Evolutionary conservation across 306 rosid species (phyloP).

Genomic region (Comarum palustre): DNA sequence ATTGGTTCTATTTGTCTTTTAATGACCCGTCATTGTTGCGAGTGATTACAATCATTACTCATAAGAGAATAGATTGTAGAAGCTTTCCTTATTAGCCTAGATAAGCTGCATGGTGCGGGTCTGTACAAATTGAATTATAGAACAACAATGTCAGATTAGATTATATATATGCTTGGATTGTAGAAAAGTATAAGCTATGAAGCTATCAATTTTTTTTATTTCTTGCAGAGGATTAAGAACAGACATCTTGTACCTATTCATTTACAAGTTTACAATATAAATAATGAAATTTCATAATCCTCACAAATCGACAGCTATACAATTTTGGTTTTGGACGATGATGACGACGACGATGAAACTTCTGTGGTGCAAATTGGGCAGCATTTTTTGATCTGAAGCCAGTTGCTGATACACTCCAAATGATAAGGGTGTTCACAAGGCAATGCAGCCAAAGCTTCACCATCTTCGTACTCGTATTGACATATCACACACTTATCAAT

Average conservation of each 20-base stretch:
- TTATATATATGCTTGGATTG: not conserved
- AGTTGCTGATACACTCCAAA: slow-evolving; percentile 61
- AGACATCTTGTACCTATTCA: not conserved
- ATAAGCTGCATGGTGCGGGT: not conserved
- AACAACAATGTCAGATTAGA: not conserved
- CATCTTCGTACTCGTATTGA: slow-evolving; percentile 77
- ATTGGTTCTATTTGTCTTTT: not conserved
- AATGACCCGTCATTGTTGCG: not conserved
- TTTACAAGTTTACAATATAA: not conserved
- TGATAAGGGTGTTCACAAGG: slow-evolving; percentile 86
- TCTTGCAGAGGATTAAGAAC: not conserved
- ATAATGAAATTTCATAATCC: not conserved
- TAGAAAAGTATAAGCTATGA: not conserved
- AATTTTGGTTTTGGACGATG: slow-evolving; percentile 29
- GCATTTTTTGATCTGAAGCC: slow-evolving; percentile 79
- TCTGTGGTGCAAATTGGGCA: slow-evolving; percentile 84
- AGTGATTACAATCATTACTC: not conserved
- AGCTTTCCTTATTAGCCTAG: not conserved
- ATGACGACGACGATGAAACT: slow-evolving; percentile 37
- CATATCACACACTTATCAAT: slow-evolving; percentile 77
- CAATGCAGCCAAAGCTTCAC: slow-evolving; percentile 52
- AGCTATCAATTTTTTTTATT: not conserved
- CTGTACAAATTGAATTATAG: not conserved
- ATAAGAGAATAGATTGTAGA: not conserved
- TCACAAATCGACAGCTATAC: not conserved